Percentiles rank a stretch among this genome's conserved stretches.
phyloP scores from a whole-genome alignment of 2,329 filamentous ascomycete species.

The Diaporthe eres region DNA sequence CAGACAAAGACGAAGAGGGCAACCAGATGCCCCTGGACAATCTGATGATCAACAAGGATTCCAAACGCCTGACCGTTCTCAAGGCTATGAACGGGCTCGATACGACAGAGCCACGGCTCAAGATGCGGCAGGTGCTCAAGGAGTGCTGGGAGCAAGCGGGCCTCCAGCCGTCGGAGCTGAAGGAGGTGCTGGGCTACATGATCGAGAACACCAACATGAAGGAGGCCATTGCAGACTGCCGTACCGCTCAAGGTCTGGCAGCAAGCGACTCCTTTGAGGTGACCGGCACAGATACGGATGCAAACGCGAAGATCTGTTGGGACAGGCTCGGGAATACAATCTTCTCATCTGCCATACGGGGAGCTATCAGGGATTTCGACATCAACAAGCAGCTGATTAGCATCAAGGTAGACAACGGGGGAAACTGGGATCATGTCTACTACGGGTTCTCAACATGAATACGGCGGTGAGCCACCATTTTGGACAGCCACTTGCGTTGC shows the following conservation, averaged over 20 bases:
- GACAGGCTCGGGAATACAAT: background rate
- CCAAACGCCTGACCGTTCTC: conserved; percentile 2
- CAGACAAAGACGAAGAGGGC: background rate
- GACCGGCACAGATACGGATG: background rate
- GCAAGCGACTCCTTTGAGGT: background rate
- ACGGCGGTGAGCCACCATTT: no score
- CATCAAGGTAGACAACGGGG: conserved; percentile 2
- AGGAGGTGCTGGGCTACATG: conserved; percentile 13
- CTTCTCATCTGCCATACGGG: conserved; percentile 2
- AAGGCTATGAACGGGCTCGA: conserved; percentile 5
- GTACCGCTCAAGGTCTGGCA: background rate
- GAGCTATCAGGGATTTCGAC: conserved; percentile 12
- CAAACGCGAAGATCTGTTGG: background rate
- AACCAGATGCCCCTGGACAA: conserved; percentile 4
- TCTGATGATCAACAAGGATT: conserved; percentile 5
- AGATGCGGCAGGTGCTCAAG: conserved; percentile 5
- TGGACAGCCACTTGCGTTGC: no score
- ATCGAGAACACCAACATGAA: conserved; percentile 8
- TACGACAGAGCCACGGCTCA: background rate
- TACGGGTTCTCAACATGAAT: conserved; percentile 4
- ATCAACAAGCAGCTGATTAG: conserved; percentile 14
- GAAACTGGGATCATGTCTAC: background rate
- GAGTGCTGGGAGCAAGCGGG: conserved; percentile 10
- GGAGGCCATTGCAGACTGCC: conserved; percentile 3
- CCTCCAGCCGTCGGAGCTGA: conserved; percentile 7